These are phyloP conservation scores for Trametes meyenii DNA, from an alignment of 768 basidiomycete species.

Conservation along the genomic window DNA sequence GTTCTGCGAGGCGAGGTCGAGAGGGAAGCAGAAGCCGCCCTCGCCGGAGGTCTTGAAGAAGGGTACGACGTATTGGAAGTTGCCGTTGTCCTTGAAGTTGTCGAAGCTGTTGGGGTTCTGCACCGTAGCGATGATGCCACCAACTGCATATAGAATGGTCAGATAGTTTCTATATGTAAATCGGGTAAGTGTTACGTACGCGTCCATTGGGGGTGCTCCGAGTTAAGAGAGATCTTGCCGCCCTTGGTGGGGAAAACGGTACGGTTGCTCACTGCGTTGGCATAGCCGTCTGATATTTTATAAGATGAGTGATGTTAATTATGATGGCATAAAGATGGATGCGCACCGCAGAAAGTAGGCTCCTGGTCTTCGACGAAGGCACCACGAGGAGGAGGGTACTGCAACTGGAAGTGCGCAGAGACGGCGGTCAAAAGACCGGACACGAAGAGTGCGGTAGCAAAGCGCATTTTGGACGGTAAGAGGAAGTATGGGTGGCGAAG, in stretches of 20 bases:
- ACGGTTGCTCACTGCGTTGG: slow-evolving; percentile 52
- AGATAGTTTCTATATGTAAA: not conserved
- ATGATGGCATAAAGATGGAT: not conserved
- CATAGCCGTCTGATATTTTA: slow-evolving; percentile 62
- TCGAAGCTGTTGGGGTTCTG: slow-evolving; percentile 64
- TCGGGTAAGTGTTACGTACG: slow-evolving; percentile 41
- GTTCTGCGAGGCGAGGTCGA: slow-evolving; percentile 56
- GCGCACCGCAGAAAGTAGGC: slow-evolving; percentile 67
- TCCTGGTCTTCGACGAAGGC: slow-evolving; percentile 62
- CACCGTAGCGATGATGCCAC: slow-evolving; percentile 54
- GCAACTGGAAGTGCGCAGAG: slow-evolving; percentile 75
- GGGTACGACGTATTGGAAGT: slow-evolving; percentile 40
- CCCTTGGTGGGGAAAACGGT: slow-evolving; percentile 68
- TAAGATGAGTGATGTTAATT: not conserved
- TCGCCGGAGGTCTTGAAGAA: slow-evolving; percentile 56
- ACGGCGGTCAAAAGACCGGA: slow-evolving; percentile 37
- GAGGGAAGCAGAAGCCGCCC: slow-evolving; percentile 67
- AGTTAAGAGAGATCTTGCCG: slow-evolving; percentile 64
- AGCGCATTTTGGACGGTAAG: slow-evolving; percentile 34
- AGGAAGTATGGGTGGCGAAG: not conserved
- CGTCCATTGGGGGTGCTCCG: slow-evolving; percentile 65
- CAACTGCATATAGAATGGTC: slow-evolving; percentile 41
- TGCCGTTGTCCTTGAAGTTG: slow-evolving; percentile 55
- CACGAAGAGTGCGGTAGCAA: slow-evolving; percentile 40
- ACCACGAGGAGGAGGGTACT: slow-evolving; percentile 76